phyloP scores from a whole-genome alignment of 129 eudicot genomes.

The Flaveria bidentis region DNA sequence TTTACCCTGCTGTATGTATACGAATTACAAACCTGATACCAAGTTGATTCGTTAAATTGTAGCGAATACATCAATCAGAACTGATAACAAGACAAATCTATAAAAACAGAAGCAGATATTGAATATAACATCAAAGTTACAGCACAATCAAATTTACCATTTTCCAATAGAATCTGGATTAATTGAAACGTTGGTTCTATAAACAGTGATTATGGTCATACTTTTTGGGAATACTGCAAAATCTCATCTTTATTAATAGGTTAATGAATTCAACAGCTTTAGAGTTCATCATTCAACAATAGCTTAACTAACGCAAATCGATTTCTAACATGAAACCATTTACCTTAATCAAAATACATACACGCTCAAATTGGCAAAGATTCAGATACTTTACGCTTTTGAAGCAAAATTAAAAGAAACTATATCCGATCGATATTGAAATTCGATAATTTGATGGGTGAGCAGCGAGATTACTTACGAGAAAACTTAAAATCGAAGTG shows the following conservation, averaged over 20 bases:
- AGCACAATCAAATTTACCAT: constrained; percentile 12
- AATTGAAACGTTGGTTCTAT: background rate
- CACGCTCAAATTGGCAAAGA: background rate
- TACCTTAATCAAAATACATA: background rate
- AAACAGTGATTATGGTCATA: background rate
- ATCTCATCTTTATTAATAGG: background rate
- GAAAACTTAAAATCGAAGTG: constrained; percentile 11
- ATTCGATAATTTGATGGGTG: background rate
- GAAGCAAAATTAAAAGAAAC: background rate
- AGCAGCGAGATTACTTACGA: constrained; percentile 24
- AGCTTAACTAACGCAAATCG: constrained; percentile 4
- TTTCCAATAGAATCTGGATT: background rate
- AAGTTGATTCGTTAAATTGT: background rate
- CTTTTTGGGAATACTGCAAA: background rate
- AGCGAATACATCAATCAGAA: background rate
- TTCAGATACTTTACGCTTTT: background rate
- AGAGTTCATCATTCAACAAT: constrained; percentile 10
- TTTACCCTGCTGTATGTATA: constrained; percentile 12
- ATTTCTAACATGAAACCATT: constrained; percentile 12
- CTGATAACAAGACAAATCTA: background rate
- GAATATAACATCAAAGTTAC: constrained; percentile 1
- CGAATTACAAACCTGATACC: constrained; percentile 4
- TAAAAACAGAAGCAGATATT: background rate
- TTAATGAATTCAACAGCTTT: constrained; percentile 10
- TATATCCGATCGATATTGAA: background rate